phyloP scores from a whole-genome alignment of 805 yeast genomes.

The Candida peoriensis region DNA sequence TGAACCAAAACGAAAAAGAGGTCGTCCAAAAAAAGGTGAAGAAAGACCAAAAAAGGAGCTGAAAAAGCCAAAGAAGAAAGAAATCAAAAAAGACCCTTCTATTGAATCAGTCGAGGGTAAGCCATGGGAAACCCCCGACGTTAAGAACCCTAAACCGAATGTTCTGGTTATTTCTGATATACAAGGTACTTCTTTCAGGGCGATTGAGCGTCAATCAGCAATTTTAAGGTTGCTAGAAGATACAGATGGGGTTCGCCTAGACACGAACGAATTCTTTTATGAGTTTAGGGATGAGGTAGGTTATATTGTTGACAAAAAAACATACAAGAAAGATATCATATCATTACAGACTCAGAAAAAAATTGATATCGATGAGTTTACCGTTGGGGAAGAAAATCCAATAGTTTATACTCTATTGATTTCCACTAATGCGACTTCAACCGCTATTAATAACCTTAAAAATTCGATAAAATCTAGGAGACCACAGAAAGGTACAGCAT shows the following conservation, averaged over 20 bases:
- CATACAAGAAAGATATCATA: slow-evolving; percentile 41
- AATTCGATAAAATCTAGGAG: background rate
- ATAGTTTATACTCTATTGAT: slow-evolving; percentile 18
- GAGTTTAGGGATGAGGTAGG: slow-evolving; percentile 37
- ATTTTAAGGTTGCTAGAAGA: slow-evolving; percentile 38
- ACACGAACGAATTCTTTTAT: slow-evolving; percentile 36
- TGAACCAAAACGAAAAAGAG: slow-evolving; percentile 17
- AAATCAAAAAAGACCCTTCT: background rate
- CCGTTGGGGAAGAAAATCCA: slow-evolving; percentile 16
- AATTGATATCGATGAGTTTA: slow-evolving; percentile 19
- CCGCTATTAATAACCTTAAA: slow-evolving; percentile 14
- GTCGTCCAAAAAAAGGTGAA: slow-evolving; percentile 24
- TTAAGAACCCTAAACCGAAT: background rate
- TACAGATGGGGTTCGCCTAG: slow-evolving; percentile 40
- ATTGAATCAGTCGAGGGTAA: too few species aligned
- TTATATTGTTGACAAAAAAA: slow-evolving; percentile 48
- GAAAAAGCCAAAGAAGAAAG: slow-evolving; percentile 8
- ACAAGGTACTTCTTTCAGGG: slow-evolving; percentile 37
- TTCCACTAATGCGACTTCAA: slow-evolving; percentile 19
- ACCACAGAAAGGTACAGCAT: background rate
- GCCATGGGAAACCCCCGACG: background rate
- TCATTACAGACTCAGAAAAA: slow-evolving; percentile 29
- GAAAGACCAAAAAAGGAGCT: slow-evolving; percentile 9
- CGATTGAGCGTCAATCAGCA: slow-evolving; percentile 38
- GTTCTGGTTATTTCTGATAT: slow-evolving; percentile 26